Conservation (phyloP, 192 early-diverging fungal genomes). For the Rhizoclosmatium sp. region DNA sequence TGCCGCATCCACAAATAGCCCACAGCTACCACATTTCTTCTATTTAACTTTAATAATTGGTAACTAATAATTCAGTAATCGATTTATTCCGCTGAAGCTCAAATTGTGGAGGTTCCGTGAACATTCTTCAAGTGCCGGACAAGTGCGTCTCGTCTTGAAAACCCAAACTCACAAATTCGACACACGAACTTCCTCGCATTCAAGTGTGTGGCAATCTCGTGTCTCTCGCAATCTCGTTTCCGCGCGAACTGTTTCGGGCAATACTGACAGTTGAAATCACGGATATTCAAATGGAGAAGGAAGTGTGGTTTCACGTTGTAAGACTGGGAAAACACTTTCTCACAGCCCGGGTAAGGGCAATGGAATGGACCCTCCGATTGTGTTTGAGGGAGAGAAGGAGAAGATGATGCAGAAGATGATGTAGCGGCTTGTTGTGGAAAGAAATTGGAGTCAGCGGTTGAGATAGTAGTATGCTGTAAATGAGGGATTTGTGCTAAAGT, state of each 20-base stretch:
- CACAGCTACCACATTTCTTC: too few relatives aligned
- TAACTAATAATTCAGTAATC: too few relatives aligned
- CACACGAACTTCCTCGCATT: conserved; percentile 1
- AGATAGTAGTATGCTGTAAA: too few relatives aligned
- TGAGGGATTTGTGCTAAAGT: too few relatives aligned
- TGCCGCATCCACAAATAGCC: too few relatives aligned
- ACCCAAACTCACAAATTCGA: not conserved
- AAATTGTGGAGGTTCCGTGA: too few relatives aligned
- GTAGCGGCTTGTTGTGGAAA: too few relatives aligned
- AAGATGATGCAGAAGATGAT: too few relatives aligned
- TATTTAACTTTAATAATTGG: too few relatives aligned
- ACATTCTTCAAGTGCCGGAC: not conserved
- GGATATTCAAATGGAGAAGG: not conserved
- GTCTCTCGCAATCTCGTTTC: not conserved
- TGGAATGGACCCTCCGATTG: not conserved
- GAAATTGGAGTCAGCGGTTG: too few relatives aligned
- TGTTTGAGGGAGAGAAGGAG: too few relatives aligned
- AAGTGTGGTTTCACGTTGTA: conserved; percentile 5
- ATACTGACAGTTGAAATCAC: not conserved
- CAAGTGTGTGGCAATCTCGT: not conserved
- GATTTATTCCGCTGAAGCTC: too few relatives aligned
- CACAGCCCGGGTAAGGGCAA: not conserved
- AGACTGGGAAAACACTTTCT: not conserved
- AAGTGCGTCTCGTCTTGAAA: conserved; percentile 1
- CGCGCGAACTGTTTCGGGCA: not conserved